A percentile compares a stretch with the other conserved stretches of the same genome.
These are phyloP conservation scores for Berkeleyomyces basicola DNA, from an alignment of 2,329 filamentous ascomycete genomes.

Conservation along the genomic window DNA sequence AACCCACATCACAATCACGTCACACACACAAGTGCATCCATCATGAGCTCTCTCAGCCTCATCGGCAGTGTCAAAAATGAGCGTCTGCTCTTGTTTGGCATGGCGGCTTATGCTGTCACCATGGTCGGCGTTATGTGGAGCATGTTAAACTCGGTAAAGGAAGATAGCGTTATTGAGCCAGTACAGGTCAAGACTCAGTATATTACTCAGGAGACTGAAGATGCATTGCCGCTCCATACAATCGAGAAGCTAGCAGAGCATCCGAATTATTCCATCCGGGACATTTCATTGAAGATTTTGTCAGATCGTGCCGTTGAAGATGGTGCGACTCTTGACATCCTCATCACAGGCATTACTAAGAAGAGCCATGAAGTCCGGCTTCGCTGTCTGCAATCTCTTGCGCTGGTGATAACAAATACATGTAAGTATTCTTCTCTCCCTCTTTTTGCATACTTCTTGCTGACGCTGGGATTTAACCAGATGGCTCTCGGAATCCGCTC, in stretches of 20 bases:
- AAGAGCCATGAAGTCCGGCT: conserved; percentile 43
- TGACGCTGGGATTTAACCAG: conserved; percentile 14
- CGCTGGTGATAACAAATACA: conserved; percentile 32
- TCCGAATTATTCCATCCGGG: conserved; percentile 55
- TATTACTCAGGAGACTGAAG: conserved; percentile 60
- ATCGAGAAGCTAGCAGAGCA: conserved; percentile 51
- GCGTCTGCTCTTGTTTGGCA: conserved; percentile 34
- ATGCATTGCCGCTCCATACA: conserved; percentile 49
- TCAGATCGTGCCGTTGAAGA: conserved; percentile 44
- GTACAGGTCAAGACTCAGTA: conserved; percentile 51
- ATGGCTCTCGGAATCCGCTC: conserved; percentile 23
- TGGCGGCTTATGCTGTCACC: conserved; percentile 41
- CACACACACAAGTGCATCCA: not conserved
- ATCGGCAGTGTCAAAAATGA: conserved; percentile 28
- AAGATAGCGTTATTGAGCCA: conserved; percentile 49
- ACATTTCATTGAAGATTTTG: conserved; percentile 45
- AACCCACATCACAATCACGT: not conserved
- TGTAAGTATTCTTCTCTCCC: conserved; percentile 6
- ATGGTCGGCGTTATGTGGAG: conserved; percentile 40
- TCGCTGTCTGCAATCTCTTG: conserved; percentile 38
- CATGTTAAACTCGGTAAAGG: conserved; percentile 42
- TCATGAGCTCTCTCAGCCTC: conserved; percentile 6
- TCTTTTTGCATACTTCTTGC: not conserved
- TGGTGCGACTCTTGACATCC: conserved; percentile 27
- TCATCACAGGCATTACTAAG: conserved; percentile 42